These are phyloP conservation scores for Fusarium foetens DNA, from an alignment of 2,329 filamentous ascomycete species.

Conservation along the genomic window DNA sequence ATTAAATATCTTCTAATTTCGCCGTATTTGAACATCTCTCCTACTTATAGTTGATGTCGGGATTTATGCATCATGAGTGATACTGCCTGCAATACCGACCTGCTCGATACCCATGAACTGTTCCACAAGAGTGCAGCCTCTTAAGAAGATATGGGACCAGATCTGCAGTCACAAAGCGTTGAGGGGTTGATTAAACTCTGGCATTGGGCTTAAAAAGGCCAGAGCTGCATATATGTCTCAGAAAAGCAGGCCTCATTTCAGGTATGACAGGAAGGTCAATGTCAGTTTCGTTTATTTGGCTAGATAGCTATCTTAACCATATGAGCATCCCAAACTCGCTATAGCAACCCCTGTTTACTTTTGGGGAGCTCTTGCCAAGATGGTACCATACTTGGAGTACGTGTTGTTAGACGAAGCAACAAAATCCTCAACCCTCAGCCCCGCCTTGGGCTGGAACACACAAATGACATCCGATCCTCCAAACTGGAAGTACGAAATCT, in stretches of 20 bases:
- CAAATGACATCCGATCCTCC: slow-evolving; percentile 17
- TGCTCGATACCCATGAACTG: slow-evolving; percentile 75
- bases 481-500: slow-evolving; percentile 16
- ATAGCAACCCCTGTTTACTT: background rate
- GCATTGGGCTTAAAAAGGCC: background rate
- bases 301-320: rapidly evolving
- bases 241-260: background rate
- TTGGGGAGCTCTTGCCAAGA: background rate
- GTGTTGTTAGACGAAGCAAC: slow-evolving; percentile 3
- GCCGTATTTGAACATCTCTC: rapidly evolving
- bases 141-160: rapidly evolving
- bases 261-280: background rate
- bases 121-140: slow-evolving; percentile 73
- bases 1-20: no score
- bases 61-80: slow-evolving; percentile 23
- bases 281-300: background rate
- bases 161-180: background rate
- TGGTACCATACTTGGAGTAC: slow-evolving; percentile 11
- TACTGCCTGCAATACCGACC: slow-evolving; percentile 63
- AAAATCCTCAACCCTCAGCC: background rate
- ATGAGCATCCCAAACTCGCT: rapidly evolving
- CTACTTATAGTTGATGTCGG: rapidly evolving
- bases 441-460: slow-evolving; percentile 5
- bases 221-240: background rate
- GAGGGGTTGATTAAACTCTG: background rate